Conservation (phyloP, 2,329 filamentous ascomycete genomes). For the Nigrospora oryzae region DNA sequence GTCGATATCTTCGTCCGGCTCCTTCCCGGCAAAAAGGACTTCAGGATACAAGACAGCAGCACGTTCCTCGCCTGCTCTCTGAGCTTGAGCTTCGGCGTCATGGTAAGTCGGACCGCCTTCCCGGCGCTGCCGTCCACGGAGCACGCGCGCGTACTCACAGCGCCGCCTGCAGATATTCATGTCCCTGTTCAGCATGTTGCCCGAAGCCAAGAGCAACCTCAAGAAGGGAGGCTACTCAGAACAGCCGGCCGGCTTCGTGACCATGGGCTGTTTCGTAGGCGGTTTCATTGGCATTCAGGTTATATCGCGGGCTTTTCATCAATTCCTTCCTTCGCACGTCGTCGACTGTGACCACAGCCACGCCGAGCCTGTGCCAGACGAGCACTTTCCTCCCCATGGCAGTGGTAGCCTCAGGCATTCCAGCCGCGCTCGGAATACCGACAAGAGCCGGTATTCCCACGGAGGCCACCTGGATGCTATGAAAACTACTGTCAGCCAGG, state of each 20-base stretch:
- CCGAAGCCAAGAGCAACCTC: slow-evolving; percentile 74
- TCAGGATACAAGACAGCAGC: slow-evolving; percentile 84
- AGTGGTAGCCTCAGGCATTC: slow-evolving; percentile 11
- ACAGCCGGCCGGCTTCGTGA: slow-evolving; percentile 56
- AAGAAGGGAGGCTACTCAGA: slow-evolving; percentile 58
- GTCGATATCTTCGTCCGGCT: slow-evolving; percentile 69
- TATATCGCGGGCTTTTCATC: slow-evolving; percentile 64
- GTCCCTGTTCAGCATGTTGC: slow-evolving; percentile 86
- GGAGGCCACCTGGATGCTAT: slow-evolving; percentile 4
- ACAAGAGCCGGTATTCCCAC: slow-evolving; percentile 8
- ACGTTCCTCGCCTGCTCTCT: slow-evolving; percentile 79
- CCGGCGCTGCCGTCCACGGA: background rate
- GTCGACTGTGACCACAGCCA: slow-evolving; percentile 75
- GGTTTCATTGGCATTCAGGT: slow-evolving; percentile 71
- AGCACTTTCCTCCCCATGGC: slow-evolving; percentile 14
- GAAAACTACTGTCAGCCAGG: slow-evolving; percentile 7
- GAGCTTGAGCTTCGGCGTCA: slow-evolving; percentile 90
- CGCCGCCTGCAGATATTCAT: slow-evolving; percentile 65
- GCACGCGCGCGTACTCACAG: background rate
- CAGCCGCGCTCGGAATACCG: slow-evolving; percentile 14
- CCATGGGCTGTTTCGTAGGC: slow-evolving; percentile 61
- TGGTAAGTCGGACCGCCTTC: slow-evolving; percentile 50
- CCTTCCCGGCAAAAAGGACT: slow-evolving; percentile 66
- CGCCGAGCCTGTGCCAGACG: slow-evolving; percentile 36
- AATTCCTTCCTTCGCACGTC: slow-evolving; percentile 67